Evolutionary conservation across 2,329 filamentous ascomycete species (phyloP).

Genomic region (Diaporthe longicolla): DNA sequence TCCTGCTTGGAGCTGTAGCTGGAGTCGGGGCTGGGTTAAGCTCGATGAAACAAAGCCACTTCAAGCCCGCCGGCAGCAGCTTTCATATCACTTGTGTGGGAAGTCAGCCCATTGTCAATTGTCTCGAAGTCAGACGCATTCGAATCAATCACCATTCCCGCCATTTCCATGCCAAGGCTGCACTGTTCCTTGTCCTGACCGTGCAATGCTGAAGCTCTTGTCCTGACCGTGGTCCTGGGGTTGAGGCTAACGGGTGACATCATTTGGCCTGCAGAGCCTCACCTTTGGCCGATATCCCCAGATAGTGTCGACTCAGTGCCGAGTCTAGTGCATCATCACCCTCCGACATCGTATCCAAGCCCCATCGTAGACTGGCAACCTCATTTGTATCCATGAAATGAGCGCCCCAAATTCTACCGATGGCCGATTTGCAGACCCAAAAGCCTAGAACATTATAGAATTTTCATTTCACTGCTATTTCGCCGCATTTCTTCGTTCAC

Average conservation of each 20-base stretch:
- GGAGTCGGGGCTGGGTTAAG: constrained; percentile 1
- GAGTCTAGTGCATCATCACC: constrained; percentile 29
- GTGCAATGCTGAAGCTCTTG: constrained; percentile 14
- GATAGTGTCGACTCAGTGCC: constrained; percentile 34
- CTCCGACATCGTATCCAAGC: constrained; percentile 15
- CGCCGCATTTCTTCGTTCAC: not conserved
- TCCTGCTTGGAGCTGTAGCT: not conserved
- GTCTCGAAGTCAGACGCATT: not conserved
- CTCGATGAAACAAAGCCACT: constrained; percentile 1
- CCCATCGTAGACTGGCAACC: not conserved
- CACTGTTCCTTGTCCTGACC: not conserved
- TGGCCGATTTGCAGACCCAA: not conserved
- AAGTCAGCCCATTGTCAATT: not conserved
- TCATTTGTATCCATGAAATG: not conserved
- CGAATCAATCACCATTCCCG: not conserved
- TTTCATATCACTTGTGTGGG: not conserved
- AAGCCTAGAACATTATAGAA: not conserved
- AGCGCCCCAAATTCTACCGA: not conserved
- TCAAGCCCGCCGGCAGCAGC: not conserved
- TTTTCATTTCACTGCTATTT: not conserved
- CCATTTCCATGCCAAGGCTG: not conserved
- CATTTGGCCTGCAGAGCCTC: constrained; percentile 38
- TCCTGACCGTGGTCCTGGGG: not conserved
- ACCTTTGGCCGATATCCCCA: constrained; percentile 29
- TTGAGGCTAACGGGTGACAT: constrained; percentile 40